Percentiles rank a stretch among this genome's conserved stretches.
phyloP scores from a whole-genome alignment of 2,329 filamentous ascomycete genomes.

The Neoscytalidium dimidiatum region DNA sequence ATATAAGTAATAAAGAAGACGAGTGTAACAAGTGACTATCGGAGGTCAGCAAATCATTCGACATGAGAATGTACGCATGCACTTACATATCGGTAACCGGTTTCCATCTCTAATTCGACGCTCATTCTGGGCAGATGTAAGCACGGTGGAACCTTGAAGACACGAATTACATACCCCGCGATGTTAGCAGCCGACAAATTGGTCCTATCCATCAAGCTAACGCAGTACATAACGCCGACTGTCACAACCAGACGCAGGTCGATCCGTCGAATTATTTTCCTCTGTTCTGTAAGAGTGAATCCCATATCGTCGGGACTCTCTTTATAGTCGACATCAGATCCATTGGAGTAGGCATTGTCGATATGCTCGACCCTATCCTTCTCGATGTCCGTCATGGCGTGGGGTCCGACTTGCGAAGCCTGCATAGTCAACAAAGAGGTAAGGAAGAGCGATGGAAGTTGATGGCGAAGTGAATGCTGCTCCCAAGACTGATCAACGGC shows the following conservation, averaged over 20 bases:
- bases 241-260: conserved; percentile 58
- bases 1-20: conserved; percentile 49
- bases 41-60: conserved; percentile 7
- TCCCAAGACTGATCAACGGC: neutral
- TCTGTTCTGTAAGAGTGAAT: conserved; percentile 64
- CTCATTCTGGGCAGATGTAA: conserved; percentile 41
- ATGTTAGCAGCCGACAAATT: conserved; percentile 74
- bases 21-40: conserved; percentile 60
- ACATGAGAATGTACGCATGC: neutral
- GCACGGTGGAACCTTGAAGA: conserved; percentile 18
- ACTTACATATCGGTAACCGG: conserved; percentile 32
- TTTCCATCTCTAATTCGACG: conserved; percentile 34
- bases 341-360: conserved; percentile 7
- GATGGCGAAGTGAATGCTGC: neutral
- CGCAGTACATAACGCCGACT: conserved; percentile 66
- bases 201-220: conserved; percentile 76
- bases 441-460: neutral
- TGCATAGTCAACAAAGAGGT: neutral
- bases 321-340: conserved; percentile 8
- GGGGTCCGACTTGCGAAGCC: neutral
- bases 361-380: conserved; percentile 17
- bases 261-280: conserved; percentile 67
- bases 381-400: neutral
- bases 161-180: conserved; percentile 57
- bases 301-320: conserved; percentile 23